Percentiles rank a stretch among this genome's conserved stretches.
Evolutionary conservation across 306 rosid species (phyloP).

Genomic region (Datisca glomerata): DNA sequence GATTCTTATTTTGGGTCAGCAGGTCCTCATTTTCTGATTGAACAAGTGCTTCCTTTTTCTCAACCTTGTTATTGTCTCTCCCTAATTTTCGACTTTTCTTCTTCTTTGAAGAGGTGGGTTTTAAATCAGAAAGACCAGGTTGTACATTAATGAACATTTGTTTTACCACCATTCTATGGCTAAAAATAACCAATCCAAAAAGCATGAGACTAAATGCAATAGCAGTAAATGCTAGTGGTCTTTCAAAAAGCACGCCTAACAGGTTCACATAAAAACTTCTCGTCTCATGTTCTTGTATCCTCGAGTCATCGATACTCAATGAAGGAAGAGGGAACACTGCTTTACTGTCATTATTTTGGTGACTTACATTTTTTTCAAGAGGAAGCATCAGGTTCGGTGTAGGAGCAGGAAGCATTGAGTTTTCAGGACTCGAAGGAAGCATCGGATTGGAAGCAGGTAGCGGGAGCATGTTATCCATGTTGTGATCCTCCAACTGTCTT

Average conservation of each 20-base stretch:
- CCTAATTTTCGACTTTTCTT: slow-evolving; percentile 32
- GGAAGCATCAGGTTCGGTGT: slow-evolving; percentile 11
- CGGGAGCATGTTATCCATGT: slow-evolving; percentile 17
- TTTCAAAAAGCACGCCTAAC: slow-evolving; percentile 5
- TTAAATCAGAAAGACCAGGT: slow-evolving; percentile 21
- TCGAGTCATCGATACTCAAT: slow-evolving; percentile 11
- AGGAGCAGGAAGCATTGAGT: slow-evolving; percentile 14
- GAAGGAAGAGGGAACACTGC: slow-evolving; percentile 13
- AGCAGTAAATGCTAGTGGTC: slow-evolving; percentile 17
- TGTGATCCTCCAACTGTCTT: slow-evolving; percentile 12
- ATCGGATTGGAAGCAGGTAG: slow-evolving; percentile 16
- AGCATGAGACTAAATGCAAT: slow-evolving; percentile 17
- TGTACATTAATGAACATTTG: slow-evolving; percentile 14
- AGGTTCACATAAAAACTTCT: background rate
- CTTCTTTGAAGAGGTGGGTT: slow-evolving; percentile 29
- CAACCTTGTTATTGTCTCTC: slow-evolving; percentile 17
- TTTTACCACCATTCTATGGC: slow-evolving; percentile 12
- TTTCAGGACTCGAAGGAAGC: slow-evolving; percentile 21
- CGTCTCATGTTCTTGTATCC: slow-evolving; percentile 11
- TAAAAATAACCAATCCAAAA: slow-evolving; percentile 13
- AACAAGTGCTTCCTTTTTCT: slow-evolving; percentile 14
- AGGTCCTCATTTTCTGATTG: slow-evolving; percentile 21
- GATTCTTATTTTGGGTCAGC: slow-evolving; percentile 7
- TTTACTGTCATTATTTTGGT: slow-evolving; percentile 16
- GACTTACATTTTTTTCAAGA: slow-evolving; percentile 4